Evolutionary conservation across 345 rosid species (phyloP), one percentile per base, ranked within the genome.

Genomic region (Excoecaria cochinchinensis): DNA sequence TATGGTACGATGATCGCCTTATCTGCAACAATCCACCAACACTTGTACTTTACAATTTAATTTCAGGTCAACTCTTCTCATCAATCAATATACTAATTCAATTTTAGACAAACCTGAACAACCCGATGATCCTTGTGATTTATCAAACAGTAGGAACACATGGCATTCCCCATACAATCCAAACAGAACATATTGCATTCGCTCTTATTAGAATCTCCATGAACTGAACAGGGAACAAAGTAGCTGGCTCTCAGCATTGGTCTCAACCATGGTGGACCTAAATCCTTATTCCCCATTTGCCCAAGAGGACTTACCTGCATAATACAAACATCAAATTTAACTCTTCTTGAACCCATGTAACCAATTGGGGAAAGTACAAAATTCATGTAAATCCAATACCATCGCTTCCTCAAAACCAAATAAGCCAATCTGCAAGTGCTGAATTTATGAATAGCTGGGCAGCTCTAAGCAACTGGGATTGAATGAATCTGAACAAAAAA

Each of bases 161-260:
- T 80, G 64, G 97, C 89, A 74, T 67, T 78, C 5, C 87, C 89
- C 80, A 66, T 57, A 69, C 98, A 93, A 17, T 93, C 92, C 74
- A 93, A 87, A 76, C 98, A 93, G 85, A 89, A 93, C 90, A 90
- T 78, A 77, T 93, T 93, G 81, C 95, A 91, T 83, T 93, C 98
- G 31, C 91, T 90, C 74, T 91, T 93, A 81, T 86, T 87, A 50
- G 88, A 86, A 77, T 81, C 83, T 0, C 90, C 92, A 55, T 91
- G 98, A 51, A 86, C 65, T 10, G 80, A 44, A 70, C 98, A 91
- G 21, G 95, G 89, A 46, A 82, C 55, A 62, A 93, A 93, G 82
- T 91, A 93, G 82, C 77, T 85, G n/a, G 90, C 95, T 12, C 77
- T 77, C 15, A 93, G 84, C 94, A 91, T 81, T 56, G 98, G 92